Conservation (phyloP, 495 filamentous ascomycete genomes). For the Physcia stellaris region DNA sequence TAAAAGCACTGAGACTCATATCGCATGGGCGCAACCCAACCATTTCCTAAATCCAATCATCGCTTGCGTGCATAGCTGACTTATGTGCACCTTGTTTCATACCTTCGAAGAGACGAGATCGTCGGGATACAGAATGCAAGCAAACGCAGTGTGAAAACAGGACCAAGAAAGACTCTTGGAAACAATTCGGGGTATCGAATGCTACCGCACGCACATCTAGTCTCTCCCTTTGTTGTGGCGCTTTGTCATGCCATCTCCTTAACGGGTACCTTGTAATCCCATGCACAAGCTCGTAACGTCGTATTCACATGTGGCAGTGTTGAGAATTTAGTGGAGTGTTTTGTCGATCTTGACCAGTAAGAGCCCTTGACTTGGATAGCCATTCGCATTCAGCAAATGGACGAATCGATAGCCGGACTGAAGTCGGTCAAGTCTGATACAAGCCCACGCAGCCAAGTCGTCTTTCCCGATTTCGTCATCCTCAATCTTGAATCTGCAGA, state of each 20-base stretch:
- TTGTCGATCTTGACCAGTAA: slow-evolving; percentile 59
- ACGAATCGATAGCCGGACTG: slow-evolving; percentile 63
- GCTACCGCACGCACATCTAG: too few species aligned
- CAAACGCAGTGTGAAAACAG: background rate
- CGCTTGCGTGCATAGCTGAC: too few species aligned
- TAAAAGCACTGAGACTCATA: too few species aligned
- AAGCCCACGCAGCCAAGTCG: slow-evolving; percentile 72
- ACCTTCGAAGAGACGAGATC: too few species aligned
- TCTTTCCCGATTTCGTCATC: slow-evolving; percentile 69
- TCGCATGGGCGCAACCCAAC: too few species aligned
- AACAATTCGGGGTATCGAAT: background rate
- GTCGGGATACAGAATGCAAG: too few species aligned
- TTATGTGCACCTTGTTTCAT: too few species aligned
- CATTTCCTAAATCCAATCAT: too few species aligned
- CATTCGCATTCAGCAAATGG: slow-evolving; percentile 51
- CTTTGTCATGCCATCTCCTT: background rate
- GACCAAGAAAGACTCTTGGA: background rate
- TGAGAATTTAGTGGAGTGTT: slow-evolving; percentile 23
- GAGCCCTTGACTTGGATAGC: slow-evolving; percentile 44
- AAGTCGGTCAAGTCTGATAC: slow-evolving; percentile 69
- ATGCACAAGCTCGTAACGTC: background rate
- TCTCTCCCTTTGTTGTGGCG: background rate
- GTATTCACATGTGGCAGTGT: background rate
- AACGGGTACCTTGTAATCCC: background rate
- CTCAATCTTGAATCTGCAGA: slow-evolving; percentile 63